These are phyloP conservation scores for Caryopteris hybrid DNA, from an alignment of 305 asterid species.

Conservation along the genomic window DNA sequence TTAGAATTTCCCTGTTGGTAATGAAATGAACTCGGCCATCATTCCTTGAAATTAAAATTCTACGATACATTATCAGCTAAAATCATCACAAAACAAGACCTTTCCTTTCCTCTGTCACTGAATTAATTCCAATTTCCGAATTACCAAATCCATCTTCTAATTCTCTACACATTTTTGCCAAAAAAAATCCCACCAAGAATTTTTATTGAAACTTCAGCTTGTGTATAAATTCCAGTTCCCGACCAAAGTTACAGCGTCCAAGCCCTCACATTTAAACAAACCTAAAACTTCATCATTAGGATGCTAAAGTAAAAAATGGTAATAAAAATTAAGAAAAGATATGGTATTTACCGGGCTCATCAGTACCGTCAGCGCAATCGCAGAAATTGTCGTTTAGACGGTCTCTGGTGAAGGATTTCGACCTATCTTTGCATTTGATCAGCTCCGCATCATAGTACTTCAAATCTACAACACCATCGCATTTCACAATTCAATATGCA, in stretches of 20 bases:
- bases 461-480: slow-evolving; percentile 45
- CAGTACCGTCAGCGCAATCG: slow-evolving; percentile 87
- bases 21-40: neutral
- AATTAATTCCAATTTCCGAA: neutral
- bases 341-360: slow-evolving; percentile 67
- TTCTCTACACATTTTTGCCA: neutral
- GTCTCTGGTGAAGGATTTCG: slow-evolving; percentile 62
- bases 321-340: neutral
- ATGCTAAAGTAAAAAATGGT: neutral
- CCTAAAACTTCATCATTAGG: neutral
- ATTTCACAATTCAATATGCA: neutral
- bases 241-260: neutral
- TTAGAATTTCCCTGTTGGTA: no score
- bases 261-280: neutral
- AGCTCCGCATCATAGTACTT: slow-evolving; percentile 51
- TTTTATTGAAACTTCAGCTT: neutral
- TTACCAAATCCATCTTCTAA: neutral
- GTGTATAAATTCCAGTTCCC: neutral
- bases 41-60: neutral
- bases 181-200: neutral
- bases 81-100: neutral
- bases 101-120: neutral
- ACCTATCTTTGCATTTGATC: slow-evolving; percentile 81
- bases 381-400: slow-evolving; percentile 83
- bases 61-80: slow-evolving; percentile 1